A percentile compares a stretch with the other conserved stretches of the same genome.
These are phyloP conservation scores for Metschnikowia picachoensis DNA, from an alignment of 805 yeast species.

Conservation along the genomic window DNA sequence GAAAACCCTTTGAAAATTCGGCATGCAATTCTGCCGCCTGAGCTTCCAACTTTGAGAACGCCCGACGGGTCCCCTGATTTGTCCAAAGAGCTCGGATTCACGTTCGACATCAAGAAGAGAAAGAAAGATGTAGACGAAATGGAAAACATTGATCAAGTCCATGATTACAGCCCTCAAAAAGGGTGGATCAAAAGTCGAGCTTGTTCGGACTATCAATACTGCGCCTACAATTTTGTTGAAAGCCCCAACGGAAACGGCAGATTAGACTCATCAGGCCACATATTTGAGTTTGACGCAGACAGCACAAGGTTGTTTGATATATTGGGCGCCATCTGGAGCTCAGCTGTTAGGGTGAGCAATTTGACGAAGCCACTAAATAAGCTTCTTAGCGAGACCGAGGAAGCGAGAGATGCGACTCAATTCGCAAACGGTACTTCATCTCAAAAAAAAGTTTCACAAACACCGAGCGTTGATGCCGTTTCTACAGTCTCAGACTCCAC, in stretches of 20 bases:
- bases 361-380: background rate
- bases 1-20: slow-evolving; percentile 28
- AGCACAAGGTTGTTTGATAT: slow-evolving; percentile 21
- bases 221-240: slow-evolving; percentile 34
- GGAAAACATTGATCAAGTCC: slow-evolving; percentile 17
- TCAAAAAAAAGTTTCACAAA: no score
- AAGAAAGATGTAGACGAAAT: slow-evolving; percentile 33
- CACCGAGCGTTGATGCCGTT: no score
- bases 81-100: slow-evolving; percentile 17
- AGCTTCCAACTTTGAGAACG: slow-evolving; percentile 27
- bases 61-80: slow-evolving; percentile 21
- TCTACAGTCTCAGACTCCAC: no score
- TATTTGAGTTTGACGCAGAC: slow-evolving; percentile 22
- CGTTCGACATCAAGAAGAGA: slow-evolving; percentile 20
- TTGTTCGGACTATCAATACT: slow-evolving; percentile 37
- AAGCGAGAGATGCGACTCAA: background rate
- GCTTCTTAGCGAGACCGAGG: background rate
- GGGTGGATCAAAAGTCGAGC: slow-evolving; percentile 39
- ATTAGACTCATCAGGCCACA: slow-evolving; percentile 21
- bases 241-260: slow-evolving; percentile 16
- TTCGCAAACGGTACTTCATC: no score
- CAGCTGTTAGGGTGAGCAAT: slow-evolving; percentile 16
- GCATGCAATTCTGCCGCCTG: slow-evolving; percentile 41
- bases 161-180: slow-evolving; percentile 33
- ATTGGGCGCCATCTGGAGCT: slow-evolving; percentile 35